These are phyloP conservation scores for Leccinum uliginosum DNA, from an alignment of 768 basidiomycete genomes.

Conservation along the genomic window DNA sequence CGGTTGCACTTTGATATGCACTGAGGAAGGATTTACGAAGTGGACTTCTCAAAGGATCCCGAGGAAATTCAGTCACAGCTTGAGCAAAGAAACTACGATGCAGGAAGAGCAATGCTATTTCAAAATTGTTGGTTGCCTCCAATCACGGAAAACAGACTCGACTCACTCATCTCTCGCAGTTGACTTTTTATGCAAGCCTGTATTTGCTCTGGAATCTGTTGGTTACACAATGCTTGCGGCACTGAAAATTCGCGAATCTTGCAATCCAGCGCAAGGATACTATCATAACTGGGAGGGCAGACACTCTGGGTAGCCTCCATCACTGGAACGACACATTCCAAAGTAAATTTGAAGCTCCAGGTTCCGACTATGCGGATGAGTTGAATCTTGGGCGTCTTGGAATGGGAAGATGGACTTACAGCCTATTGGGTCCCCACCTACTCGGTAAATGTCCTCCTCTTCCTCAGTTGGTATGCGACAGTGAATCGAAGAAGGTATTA, in stretches of 20 bases:
- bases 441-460: slow-evolving; percentile 43
- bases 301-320: slow-evolving; percentile 37
- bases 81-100: slow-evolving; percentile 58
- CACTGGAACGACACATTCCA: slow-evolving; percentile 41
- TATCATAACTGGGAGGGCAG: slow-evolving; percentile 43
- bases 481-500: slow-evolving; percentile 41
- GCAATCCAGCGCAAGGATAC: slow-evolving; percentile 45
- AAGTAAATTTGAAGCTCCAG: slow-evolving; percentile 42
- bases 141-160: not conserved
- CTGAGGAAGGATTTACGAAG: slow-evolving; percentile 48
- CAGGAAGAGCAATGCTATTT: slow-evolving; percentile 47
- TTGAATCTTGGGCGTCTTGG: not conserved
- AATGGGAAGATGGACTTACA: slow-evolving; percentile 34
- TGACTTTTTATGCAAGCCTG: slow-evolving; percentile 38
- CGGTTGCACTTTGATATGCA: slow-evolving; percentile 48
- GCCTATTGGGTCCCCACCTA: slow-evolving; percentile 40
- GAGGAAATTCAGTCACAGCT: slow-evolving; percentile 45
- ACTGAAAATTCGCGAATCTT: slow-evolving; percentile 41
- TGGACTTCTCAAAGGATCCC: slow-evolving; percentile 44
- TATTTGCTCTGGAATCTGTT: slow-evolving; percentile 39
- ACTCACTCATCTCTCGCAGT: slow-evolving; percentile 43
- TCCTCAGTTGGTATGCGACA: slow-evolving; percentile 43
- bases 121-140: not conserved
- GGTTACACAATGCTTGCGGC: slow-evolving; percentile 16
- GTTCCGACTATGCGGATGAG: slow-evolving; percentile 37